Percentiles rank a stretch among this genome's conserved stretches.
Evolutionary conservation across 805 yeast genomes (phyloP).

Genomic region (Lipomyces anomalus): DNA sequence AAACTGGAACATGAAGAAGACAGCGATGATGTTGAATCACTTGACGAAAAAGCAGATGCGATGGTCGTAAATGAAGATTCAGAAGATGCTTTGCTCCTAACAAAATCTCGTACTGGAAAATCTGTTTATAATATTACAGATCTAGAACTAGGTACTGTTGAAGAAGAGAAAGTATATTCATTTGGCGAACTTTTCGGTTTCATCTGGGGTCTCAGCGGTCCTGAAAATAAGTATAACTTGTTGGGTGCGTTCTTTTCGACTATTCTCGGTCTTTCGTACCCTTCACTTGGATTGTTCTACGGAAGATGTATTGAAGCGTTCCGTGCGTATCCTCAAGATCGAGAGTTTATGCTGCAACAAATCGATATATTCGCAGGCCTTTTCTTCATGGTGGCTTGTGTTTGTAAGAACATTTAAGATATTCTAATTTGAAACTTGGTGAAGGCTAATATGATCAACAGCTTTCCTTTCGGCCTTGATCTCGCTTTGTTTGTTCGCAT

Average conservation of each 20-base stretch:
- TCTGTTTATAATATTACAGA: too few species aligned
- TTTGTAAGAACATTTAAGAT: too few species aligned
- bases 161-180: constrained; percentile 8
- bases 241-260: constrained; percentile 19
- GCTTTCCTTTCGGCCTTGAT: constrained; percentile 12
- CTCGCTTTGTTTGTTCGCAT: constrained; percentile 21
- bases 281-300: constrained; percentile 22
- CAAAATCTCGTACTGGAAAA: too few species aligned
- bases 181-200: constrained; percentile 15
- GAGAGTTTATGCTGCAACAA: constrained; percentile 17
- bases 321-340: constrained; percentile 13
- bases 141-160: too few species aligned
- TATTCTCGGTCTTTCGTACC: constrained; percentile 19
- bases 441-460: too few species aligned
- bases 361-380: constrained; percentile 19
- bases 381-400: constrained; percentile 20
- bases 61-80: too few species aligned
- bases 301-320: constrained; percentile 24
- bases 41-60: too few species aligned
- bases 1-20: too few species aligned
- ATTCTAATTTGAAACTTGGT: too few species aligned
- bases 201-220: constrained; percentile 8
- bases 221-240: constrained; percentile 14
- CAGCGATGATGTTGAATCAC: too few species aligned
- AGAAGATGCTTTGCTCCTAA: too few species aligned